Percentiles rank a stretch among this genome's conserved stretches.
phyloP scores from a whole-genome alignment of 345 rosid genomes.

The Lepidium didymum region DNA sequence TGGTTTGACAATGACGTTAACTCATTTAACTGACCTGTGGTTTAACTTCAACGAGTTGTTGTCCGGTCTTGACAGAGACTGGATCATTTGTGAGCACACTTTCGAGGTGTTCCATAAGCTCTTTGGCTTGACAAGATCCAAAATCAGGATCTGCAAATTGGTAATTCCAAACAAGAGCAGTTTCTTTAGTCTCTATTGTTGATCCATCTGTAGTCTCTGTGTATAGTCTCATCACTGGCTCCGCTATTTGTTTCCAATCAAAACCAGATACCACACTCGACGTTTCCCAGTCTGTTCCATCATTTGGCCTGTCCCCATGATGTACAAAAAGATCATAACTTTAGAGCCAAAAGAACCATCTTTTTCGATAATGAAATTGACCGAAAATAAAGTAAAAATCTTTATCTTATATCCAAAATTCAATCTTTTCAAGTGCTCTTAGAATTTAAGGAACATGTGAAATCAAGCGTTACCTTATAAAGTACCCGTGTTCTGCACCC shows the following conservation, averaged over 20 bases:
- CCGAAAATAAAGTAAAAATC: not conserved
- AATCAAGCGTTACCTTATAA: conserved; percentile 45
- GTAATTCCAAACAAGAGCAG: conserved; percentile 83
- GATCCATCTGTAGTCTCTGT: conserved; percentile 96
- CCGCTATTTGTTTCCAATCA: conserved; percentile 92
- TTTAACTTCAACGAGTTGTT: conserved; percentile 85
- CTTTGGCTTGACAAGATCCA: conserved; percentile 96
- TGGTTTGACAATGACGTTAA: not conserved
- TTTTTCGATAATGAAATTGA: not conserved
- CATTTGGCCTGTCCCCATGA: conserved; percentile 45
- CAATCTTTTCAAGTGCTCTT: not conserved
- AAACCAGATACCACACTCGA: conserved; percentile 53
- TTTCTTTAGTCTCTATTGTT: conserved; percentile 80
- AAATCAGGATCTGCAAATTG: conserved; percentile 89
- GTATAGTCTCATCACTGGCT: conserved; percentile 91
- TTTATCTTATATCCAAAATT: not conserved
- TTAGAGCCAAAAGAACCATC: not conserved
- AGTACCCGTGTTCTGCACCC: conserved; percentile 90
- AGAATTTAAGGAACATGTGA: not conserved
- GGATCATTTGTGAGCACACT: conserved; percentile 91
- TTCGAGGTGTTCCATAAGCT: conserved; percentile 89
- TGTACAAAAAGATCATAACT: not conserved
- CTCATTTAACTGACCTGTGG: conserved; percentile 63
- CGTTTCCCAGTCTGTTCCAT: conserved; percentile 72
- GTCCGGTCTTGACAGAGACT: conserved; percentile 86